Evolutionary conservation across 257 asterid genomes (phyloP).

Genomic region (Solanum paucissectum): DNA sequence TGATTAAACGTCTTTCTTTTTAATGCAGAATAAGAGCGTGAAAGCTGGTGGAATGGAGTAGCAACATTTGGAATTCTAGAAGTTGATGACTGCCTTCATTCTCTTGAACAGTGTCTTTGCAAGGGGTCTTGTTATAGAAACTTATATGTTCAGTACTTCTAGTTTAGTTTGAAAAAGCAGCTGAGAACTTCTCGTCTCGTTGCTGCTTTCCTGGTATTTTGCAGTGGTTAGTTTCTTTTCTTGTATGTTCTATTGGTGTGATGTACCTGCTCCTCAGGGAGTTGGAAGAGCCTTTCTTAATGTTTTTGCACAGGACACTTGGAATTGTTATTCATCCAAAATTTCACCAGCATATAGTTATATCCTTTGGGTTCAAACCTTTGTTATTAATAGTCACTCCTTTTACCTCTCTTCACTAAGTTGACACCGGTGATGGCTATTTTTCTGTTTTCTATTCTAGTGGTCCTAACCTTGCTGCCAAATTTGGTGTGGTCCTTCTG

Average conservation of each 20-base stretch:
- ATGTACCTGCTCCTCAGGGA: not conserved
- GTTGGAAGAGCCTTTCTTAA: not conserved
- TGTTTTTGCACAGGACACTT: not conserved
- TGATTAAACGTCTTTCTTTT: not conserved
- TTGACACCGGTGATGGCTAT: not conserved
- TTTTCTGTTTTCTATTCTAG: not conserved
- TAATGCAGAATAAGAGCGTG: not conserved
- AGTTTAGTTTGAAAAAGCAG: not conserved
- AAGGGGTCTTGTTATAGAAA: not conserved
- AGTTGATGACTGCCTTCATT: not conserved
- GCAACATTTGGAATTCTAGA: not conserved
- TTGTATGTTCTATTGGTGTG: not conserved
- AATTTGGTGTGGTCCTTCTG: not conserved
- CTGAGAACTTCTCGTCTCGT: not conserved
- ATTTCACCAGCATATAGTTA: not conserved
- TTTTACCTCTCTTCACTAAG: not conserved
- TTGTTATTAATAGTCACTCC: not conserved
- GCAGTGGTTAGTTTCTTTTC: not conserved
- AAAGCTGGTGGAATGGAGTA: not conserved
- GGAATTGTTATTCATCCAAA: not conserved
- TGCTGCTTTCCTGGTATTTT: not conserved
- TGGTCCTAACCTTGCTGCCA: not conserved
- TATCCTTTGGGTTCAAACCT: not conserved
- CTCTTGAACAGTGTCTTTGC: not conserved
- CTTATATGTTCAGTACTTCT: not conserved